Base-by-base conservation (phyloP, 352 stramenopile species). In the Phytopythium boreale region DNA sequence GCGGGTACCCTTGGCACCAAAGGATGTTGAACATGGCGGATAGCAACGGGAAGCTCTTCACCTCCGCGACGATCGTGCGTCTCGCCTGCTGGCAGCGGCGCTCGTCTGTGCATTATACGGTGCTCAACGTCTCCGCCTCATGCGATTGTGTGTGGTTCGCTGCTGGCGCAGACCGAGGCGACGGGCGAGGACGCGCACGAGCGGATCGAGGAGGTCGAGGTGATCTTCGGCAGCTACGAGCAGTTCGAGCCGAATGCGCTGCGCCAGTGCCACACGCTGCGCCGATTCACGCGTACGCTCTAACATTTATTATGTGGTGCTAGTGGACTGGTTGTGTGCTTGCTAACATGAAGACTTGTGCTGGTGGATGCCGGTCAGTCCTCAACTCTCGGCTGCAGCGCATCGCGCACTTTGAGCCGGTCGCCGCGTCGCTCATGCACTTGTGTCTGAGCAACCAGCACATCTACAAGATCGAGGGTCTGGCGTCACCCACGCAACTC, bases 401-500 rank as follows among this genome's bases (percentile, higher is more conserved):
- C 44, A 82, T 96, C 37, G 68, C 69, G 2, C 76, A 62, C 24
- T 66, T 97, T 39, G 55, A 76, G 26, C 63, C 74, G 1, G 80
- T 97, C 5, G 66, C 76, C 14, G 64, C 67, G 24, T 87, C 90
- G 26, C 75, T 97, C 10, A 68, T 92, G 47, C 75, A 91, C 46
- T 76, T 97, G 50, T 92, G 80, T 60, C 77, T 97, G 31, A 82
- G 71, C 51, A 80, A 90, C 63, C 89, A 97, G 62, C 56, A 70
- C 41, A 72, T 96, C 47, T 70, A 66, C 26, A 55, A 56, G 7
- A 88, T 97, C 22, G 75, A 76, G 46, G 71, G 72, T 0, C 73
- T 97, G 22, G 61, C 67, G 26, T 59, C 72, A 29, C 70, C 97
- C 24, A 77, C 80, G 15, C 73, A 90, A 37, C 67, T 97, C 24